Evolutionary conservation across 495 filamentous ascomycete genomes (phyloP), one percentile per base, ranked within the genome.

Genomic region (Aspergillus nanangensis): DNA sequence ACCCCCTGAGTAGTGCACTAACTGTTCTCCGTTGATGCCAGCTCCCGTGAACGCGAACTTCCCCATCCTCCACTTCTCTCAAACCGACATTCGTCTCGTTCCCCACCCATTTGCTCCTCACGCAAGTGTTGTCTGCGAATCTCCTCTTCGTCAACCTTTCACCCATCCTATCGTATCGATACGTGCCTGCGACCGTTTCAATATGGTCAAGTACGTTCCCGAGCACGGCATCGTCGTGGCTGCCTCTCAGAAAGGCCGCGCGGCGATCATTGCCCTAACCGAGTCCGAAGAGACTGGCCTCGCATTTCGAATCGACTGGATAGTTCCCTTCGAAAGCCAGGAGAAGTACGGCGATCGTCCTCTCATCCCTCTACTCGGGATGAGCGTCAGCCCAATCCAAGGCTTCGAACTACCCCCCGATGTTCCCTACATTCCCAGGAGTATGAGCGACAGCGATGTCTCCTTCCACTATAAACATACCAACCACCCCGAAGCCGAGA

Each of bases 171-270:
- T 74, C 11, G 57, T 65, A n/a, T 60, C 64, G 18, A 65, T 70
- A 27, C 34, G 45, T 25, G 51, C 59, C 15, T 75, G 74, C 44
- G 78, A 90, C 55, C 84, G 92, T 4, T 70, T 95, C 20, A 88
- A 86, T 65, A 86, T 92, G 80, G 65, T 84, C 5, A 66, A 81
- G 19, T 79, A 87, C 44, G 79, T 96, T 20, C 87, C 87, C 0
- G 86, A 93, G 47, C 73, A 94, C 14, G 86, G 81, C 5, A 69
- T 96, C 22, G 78, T 95, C 3, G 66, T 91, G 8, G 76, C 83
- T 0, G 91, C 79, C 5, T 84, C 83, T 4, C 79, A 87, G 36
- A 78, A 75, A 41, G 93, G 93, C 13, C 79, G 85, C 8, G 88
- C 84, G 8, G 86, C 79, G 1, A 66, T 97, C 2, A 67, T 95